Percentiles rank a stretch among this genome's conserved stretches.
phyloP scores from a whole-genome alignment of 768 basidiomycete species.

The Sarcomyxa edulis region DNA sequence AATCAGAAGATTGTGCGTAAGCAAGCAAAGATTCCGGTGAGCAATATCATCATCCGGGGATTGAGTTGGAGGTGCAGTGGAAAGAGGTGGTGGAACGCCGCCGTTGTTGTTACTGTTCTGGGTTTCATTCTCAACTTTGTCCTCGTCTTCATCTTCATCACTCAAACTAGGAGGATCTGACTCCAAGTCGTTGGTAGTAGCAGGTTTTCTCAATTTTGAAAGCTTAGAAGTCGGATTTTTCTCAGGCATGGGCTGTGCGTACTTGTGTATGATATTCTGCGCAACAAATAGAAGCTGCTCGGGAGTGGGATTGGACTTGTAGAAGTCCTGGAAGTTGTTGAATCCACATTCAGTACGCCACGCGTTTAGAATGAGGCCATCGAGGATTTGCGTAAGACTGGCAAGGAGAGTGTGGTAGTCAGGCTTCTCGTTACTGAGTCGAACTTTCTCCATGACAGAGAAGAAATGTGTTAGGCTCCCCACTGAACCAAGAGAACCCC shows the following conservation, averaged over 20 bases:
- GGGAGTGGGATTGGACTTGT: slow-evolving; percentile 19
- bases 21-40: slow-evolving; percentile 16
- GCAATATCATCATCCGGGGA: slow-evolving; percentile 11
- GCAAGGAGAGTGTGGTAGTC: slow-evolving; percentile 26
- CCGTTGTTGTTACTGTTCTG: not conserved
- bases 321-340: slow-evolving; percentile 9
- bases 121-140: not conserved
- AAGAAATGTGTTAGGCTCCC: slow-evolving; percentile 26
- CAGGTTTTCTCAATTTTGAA: not conserved
- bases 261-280: slow-evolving; percentile 14
- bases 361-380: slow-evolving; percentile 24
- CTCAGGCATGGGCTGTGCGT: slow-evolving; percentile 16
- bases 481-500: slow-evolving; percentile 15
- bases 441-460: slow-evolving; percentile 21
- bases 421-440: slow-evolving; percentile 23
- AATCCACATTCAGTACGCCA: slow-evolving; percentile 20
- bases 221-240: not conserved
- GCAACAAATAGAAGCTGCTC: slow-evolving; percentile 13
- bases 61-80: not conserved
- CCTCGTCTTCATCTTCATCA: not conserved
- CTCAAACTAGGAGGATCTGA: not conserved
- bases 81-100: not conserved
- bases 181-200: not conserved
- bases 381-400: slow-evolving; percentile 23
- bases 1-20: slow-evolving; percentile 24